These are phyloP conservation scores for Arthrobotrys sinensis DNA, from an alignment of 2,329 filamentous ascomycete genomes.

Conservation along the genomic window DNA sequence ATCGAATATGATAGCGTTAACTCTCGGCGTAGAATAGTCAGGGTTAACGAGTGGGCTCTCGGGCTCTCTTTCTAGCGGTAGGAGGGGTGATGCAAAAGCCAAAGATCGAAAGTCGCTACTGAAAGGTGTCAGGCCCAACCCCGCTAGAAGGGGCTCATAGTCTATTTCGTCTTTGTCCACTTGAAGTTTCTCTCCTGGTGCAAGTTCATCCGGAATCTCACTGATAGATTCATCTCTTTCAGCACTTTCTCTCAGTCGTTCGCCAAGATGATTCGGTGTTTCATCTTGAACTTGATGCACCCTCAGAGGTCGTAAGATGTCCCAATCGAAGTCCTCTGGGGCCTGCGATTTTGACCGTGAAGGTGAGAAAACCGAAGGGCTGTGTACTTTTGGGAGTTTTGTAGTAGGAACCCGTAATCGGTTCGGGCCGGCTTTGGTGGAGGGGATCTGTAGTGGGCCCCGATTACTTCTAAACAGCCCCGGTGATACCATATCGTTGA, in stretches of 20 bases:
- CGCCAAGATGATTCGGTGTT: constrained; percentile 16
- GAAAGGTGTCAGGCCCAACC: neutral
- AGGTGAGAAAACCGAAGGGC: constrained; percentile 18
- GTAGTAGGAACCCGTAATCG: neutral
- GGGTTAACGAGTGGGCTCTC: neutral
- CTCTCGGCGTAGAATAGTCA: neutral
- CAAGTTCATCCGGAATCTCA: constrained; percentile 29
- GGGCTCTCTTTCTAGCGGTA: neutral
- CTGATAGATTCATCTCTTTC: constrained; percentile 18
- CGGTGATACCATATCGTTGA: neutral
- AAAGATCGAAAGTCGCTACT: neutral
- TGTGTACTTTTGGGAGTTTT: neutral
- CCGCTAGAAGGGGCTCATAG: constrained; percentile 6
- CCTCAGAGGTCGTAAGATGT: neutral
- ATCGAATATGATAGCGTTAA: constrained; percentile 7
- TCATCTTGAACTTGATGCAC: neutral
- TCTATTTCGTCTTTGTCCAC: neutral
- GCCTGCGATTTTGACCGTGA: neutral
- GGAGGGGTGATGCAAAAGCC: neutral
- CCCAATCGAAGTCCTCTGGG: neutral
- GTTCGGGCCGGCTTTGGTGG: neutral
- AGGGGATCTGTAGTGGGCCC: neutral
- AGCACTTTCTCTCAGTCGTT: constrained; percentile 3
- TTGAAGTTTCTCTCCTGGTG: constrained; percentile 16
- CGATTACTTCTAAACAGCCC: neutral